Percentiles rank a stretch among this genome's conserved stretches.
These are phyloP conservation scores for Aspergillus ruber DNA, from an alignment of 2,329 filamentous ascomycete genomes.

Conservation along the genomic window DNA sequence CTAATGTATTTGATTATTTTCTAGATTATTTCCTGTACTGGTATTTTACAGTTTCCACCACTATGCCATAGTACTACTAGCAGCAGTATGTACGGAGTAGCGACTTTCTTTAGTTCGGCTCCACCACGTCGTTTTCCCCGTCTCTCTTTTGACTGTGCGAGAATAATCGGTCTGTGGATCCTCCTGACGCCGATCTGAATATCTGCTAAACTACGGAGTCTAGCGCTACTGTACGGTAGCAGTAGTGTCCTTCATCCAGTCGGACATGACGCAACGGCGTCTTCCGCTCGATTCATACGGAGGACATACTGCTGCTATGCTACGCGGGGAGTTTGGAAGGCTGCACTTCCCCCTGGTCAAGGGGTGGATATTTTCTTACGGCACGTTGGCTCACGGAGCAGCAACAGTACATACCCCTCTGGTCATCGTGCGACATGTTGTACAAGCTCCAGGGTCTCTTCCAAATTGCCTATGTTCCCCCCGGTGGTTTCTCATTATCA, in stretches of 20 bases:
- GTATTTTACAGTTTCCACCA: no score
- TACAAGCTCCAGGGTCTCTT: neutral
- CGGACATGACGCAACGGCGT: neutral
- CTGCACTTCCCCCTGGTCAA: neutral
- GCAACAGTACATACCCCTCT: neutral
- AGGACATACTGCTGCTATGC: neutral
- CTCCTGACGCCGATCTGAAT: constrained; percentile 26
- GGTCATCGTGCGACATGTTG: constrained; percentile 10
- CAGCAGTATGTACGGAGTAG: neutral
- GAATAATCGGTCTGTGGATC: constrained; percentile 19
- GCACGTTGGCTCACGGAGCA: neutral
- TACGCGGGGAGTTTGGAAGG: neutral
- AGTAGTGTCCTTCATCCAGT: no score
- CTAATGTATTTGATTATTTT: constrained; percentile 11
- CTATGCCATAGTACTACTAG: constrained; percentile 1
- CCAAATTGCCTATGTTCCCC: constrained; percentile 1
- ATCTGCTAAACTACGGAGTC: neutral
- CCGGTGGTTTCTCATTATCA: neutral
- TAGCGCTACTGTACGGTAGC: neutral
- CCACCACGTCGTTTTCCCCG: constrained; percentile 28
- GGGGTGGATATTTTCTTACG: neutral
- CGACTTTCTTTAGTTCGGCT: constrained; percentile 13
- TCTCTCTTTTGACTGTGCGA: constrained; percentile 19
- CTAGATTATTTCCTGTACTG: neutral
- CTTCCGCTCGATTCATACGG: neutral